phyloP scores from a whole-genome alignment of 139 green algal species.

The Volvox africanus region DNA sequence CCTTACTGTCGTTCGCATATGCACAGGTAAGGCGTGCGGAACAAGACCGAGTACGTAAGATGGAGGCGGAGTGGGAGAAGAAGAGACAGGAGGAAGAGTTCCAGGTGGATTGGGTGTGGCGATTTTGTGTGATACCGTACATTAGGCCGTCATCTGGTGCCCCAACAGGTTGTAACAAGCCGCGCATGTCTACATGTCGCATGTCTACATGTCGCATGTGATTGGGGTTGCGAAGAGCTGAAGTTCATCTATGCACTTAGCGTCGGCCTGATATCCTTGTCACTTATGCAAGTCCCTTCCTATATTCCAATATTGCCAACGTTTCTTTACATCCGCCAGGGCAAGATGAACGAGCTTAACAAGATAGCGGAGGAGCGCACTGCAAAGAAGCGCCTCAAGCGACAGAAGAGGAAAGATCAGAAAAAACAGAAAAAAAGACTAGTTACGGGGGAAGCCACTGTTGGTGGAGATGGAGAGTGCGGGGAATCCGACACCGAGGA shows the following conservation, averaged over 20 bases:
- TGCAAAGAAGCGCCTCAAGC: slow-evolving; percentile 74
- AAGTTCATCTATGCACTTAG: too few species aligned
- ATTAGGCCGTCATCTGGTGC: too few species aligned
- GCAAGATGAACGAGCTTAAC: slow-evolving; percentile 47
- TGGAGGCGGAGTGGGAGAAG: slow-evolving; percentile 62
- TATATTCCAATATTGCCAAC: too few species aligned
- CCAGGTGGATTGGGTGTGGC: slow-evolving; percentile 26
- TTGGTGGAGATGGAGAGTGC: not conserved
- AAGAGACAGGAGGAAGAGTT: slow-evolving; percentile 52
- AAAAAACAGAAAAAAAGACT: slow-evolving; percentile 36
- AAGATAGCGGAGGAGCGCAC: slow-evolving; percentile 67
- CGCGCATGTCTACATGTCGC: too few species aligned
- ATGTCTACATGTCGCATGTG: too few species aligned
- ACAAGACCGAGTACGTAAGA: slow-evolving; percentile 67
- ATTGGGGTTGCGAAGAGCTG: too few species aligned
- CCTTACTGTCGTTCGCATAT: too few species aligned
- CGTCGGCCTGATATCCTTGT: too few species aligned
- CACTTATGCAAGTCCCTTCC: too few species aligned
- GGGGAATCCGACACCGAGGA: slow-evolving; percentile 7
- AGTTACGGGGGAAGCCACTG: not conserved
- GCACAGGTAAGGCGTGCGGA: slow-evolving; percentile 58
- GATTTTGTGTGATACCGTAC: too few species aligned
- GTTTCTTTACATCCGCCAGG: slow-evolving; percentile 15
- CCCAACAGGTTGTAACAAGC: too few species aligned
- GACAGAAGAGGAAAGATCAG: slow-evolving; percentile 78